These are phyloP conservation scores for Hygrophila difformis DNA, from an alignment of 257 asterid species.

Conservation along the genomic window DNA sequence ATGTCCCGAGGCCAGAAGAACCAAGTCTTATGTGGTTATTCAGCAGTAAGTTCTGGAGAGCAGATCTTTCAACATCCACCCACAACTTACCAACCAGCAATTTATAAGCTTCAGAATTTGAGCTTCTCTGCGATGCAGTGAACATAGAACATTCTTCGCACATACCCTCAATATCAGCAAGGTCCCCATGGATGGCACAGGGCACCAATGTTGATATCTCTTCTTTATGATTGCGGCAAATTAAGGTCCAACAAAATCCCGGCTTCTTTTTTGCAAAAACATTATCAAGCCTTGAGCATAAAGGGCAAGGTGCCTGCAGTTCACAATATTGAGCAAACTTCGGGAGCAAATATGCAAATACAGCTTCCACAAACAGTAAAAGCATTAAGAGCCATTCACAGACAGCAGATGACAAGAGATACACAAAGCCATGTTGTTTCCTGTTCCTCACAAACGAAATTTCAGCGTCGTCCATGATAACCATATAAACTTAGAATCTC, in stretches of 20 bases:
- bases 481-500: conserved; percentile 17
- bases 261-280: conserved; percentile 31
- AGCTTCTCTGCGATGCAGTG: conserved; percentile 24
- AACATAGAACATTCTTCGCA: conserved; percentile 71
- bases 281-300: conserved; percentile 66
- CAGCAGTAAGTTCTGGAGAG: conserved; percentile 27
- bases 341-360: conserved; percentile 39
- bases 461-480: conserved; percentile 49
- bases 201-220: conserved; percentile 60
- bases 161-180: conserved; percentile 50
- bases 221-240: conserved; percentile 53
- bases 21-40: conserved; percentile 29
- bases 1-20: conserved; percentile 33
- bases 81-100: conserved; percentile 44
- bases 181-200: conserved; percentile 45
- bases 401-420: conserved; percentile 65
- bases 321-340: conserved; percentile 56
- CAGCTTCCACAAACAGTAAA: conserved; percentile 54
- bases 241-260: conserved; percentile 31
- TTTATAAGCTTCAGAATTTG: conserved; percentile 29
- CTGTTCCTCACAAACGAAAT: conserved; percentile 29
- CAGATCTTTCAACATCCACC: conserved; percentile 36
- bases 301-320: conserved; percentile 51
- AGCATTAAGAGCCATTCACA: conserved; percentile 85
- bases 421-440: conserved; percentile 36